Percentiles rank a stretch among this genome's conserved stretches.
Conservation (phyloP, 192 early-diverging fungal species). For the Coemansia sp. region DNA sequence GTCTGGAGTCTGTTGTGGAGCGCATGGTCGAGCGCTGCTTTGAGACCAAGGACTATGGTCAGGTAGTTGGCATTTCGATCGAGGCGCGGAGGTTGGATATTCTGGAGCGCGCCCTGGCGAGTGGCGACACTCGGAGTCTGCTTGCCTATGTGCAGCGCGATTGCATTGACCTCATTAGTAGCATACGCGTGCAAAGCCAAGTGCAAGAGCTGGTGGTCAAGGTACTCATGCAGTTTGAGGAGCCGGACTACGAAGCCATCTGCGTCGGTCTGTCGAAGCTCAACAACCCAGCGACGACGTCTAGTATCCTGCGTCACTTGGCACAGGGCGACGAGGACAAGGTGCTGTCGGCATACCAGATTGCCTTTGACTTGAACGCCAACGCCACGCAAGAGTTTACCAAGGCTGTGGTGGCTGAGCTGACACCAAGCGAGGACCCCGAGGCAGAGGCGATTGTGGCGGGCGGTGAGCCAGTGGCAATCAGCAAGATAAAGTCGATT, state of each 20-base stretch:
- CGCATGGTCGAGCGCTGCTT: constrained; percentile 94
- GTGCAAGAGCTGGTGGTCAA: constrained; percentile 58
- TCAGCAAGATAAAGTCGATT: constrained; percentile 73
- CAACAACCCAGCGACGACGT: constrained; percentile 72
- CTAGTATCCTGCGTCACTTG: constrained; percentile 73
- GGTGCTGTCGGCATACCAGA: constrained; percentile 88
- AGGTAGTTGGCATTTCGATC: constrained; percentile 94
- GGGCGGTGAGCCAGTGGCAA: constrained; percentile 21
- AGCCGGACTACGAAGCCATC: constrained; percentile 91
- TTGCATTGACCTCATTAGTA: constrained; percentile 77
- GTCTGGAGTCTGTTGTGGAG: constrained; percentile 87
- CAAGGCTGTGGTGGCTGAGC: constrained; percentile 66
- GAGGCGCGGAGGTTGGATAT: constrained; percentile 90
- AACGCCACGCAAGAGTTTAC: constrained; percentile 97
- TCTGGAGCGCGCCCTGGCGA: constrained; percentile 76
- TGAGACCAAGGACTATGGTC: constrained; percentile 70
- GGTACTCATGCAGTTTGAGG: constrained; percentile 51
- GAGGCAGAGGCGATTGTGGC: neutral
- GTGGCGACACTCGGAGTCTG: constrained; percentile 69
- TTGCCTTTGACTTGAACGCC: constrained; percentile 96
- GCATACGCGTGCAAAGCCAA: constrained; percentile 59
- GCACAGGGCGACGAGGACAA: constrained; percentile 61
- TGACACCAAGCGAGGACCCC: constrained; percentile 34
- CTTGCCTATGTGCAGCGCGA: constrained; percentile 85
- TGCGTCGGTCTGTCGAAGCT: constrained; percentile 91